Evolutionary conservation across 768 basidiomycete genomes (phyloP).

Genomic region (Dentipellis fragilis): DNA sequence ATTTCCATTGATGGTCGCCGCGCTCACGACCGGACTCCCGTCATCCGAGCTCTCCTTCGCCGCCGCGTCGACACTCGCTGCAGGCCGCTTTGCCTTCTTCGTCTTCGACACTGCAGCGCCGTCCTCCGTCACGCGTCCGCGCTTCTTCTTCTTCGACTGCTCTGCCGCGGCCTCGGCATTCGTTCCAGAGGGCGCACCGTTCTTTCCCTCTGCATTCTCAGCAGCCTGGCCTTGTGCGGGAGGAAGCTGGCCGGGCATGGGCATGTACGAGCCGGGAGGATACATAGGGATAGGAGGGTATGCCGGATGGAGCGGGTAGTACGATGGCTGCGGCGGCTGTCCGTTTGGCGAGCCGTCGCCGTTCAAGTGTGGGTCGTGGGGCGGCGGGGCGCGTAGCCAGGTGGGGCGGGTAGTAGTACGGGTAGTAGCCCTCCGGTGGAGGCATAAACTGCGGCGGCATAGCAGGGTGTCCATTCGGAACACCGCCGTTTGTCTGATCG

Average conservation of each 20-base stretch:
- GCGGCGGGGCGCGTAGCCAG: conserved; percentile 27
- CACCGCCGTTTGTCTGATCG: conserved; percentile 15
- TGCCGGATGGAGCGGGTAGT: conserved; percentile 29
- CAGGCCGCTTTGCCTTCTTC: conserved; percentile 20
- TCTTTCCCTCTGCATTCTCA: not conserved
- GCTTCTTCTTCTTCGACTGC: conserved; percentile 10
- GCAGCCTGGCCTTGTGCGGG: not conserved
- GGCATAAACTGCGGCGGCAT: conserved; percentile 20
- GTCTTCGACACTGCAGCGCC: conserved; percentile 16
- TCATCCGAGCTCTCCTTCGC: conserved; percentile 20
- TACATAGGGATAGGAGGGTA: conserved; percentile 22
- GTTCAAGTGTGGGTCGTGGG: conserved; percentile 20
- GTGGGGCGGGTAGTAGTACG: conserved; percentile 34
- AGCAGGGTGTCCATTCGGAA: conserved; percentile 17
- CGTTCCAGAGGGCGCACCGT: not conserved
- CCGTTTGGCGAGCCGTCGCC: conserved; percentile 24
- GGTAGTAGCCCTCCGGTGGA: conserved; percentile 33
- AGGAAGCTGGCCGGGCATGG: conserved; percentile 6
- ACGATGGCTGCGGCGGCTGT: conserved; percentile 25
- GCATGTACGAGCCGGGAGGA: conserved; percentile 19
- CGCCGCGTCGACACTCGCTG: conserved; percentile 1
- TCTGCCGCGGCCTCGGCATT: conserved; percentile 16
- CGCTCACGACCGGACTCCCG: conserved; percentile 21
- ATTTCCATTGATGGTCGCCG: conserved; percentile 18
- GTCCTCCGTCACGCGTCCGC: conserved; percentile 7